Conservation (phyloP, 2,329 filamentous ascomycete genomes). For the Pseudopyricularia javanii region DNA sequence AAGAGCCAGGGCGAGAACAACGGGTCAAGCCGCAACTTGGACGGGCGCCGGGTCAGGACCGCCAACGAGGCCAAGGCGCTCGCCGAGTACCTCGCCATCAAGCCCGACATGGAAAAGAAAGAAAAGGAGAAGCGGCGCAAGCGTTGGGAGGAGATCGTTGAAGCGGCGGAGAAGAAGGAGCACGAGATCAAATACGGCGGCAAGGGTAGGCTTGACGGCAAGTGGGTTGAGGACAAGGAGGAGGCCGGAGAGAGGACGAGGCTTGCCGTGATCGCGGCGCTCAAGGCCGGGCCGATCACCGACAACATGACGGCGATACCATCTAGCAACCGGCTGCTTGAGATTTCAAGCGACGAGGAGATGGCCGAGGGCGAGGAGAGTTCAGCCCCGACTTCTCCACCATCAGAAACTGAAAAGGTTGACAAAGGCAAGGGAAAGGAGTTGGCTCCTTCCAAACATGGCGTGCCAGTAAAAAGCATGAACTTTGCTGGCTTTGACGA, state of each 20-base stretch:
- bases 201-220: conserved; percentile 64
- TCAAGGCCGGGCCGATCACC: conserved; percentile 51
- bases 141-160: conserved; percentile 81
- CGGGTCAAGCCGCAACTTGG: conserved; percentile 83
- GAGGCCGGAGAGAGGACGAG: conserved; percentile 75
- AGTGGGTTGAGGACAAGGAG: conserved; percentile 93
- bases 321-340: conserved; percentile 18
- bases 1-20: conserved; percentile 77
- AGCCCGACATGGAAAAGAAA: conserved; percentile 92
- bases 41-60: conserved; percentile 79
- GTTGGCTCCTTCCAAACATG: not conserved
- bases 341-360: not conserved
- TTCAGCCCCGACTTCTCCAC: conserved; percentile 37
- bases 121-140: conserved; percentile 78
- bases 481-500: conserved; percentile 70
- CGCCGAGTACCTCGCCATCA: conserved; percentile 87
- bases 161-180: conserved; percentile 69
- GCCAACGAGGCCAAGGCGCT: conserved; percentile 92
- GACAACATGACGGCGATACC: conserved; percentile 46
- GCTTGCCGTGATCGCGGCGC: conserved; percentile 59
- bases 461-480: conserved; percentile 10
- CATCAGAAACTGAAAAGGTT: conserved; percentile 25
- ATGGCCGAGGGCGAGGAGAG: conserved; percentile 18
- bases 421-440: not conserved
- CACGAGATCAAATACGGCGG: conserved; percentile 69